Percentiles rank a stretch among this genome's conserved stretches.
Conservation (phyloP, 805 yeast species). For the Sugiyamaella valdiviana region DNA sequence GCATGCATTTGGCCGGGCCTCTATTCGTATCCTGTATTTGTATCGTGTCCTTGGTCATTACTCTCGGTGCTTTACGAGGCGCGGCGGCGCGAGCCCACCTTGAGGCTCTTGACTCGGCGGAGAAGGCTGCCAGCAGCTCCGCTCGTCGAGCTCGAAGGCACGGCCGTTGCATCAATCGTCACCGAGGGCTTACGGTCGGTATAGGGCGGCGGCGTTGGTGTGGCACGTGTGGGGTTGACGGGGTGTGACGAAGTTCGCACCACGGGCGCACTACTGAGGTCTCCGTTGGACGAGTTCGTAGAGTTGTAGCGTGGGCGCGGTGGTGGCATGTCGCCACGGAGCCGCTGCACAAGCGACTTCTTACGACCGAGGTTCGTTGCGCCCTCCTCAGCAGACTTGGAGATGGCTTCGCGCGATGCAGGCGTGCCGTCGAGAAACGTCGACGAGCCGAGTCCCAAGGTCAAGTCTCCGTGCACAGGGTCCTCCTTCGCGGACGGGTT, state of each 20-base stretch:
- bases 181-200: neutral
- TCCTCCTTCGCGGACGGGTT: constrained; percentile 63
- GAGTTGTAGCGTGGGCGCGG: constrained; percentile 3
- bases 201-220: constrained; percentile 11
- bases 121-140: constrained; percentile 37
- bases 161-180: neutral
- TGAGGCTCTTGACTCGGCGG: constrained; percentile 83
- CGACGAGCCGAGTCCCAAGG: constrained; percentile 85
- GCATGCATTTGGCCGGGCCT: too few relatives aligned
- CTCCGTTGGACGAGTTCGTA: constrained; percentile 1
- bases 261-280: constrained; percentile 10
- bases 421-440: constrained; percentile 97
- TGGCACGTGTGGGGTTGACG: constrained; percentile 6
- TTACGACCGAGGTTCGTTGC: constrained; percentile 62
- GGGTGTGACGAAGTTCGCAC: constrained; percentile 18
- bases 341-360: constrained; percentile 71
- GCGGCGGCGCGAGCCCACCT: constrained; percentile 45
- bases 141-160: neutral
- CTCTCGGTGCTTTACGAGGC: too few relatives aligned
- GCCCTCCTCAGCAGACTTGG: constrained; percentile 28
- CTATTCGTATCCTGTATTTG: too few relatives aligned
- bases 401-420: constrained; percentile 50
- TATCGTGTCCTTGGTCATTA: too few relatives aligned
- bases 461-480: constrained; percentile 78
- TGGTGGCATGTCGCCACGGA: constrained; percentile 35